Evolutionary conservation across 2,329 filamentous ascomycete genomes (phyloP), one percentile per base, ranked within the genome.

Genomic region (Furcasterigmium sp.): DNA sequence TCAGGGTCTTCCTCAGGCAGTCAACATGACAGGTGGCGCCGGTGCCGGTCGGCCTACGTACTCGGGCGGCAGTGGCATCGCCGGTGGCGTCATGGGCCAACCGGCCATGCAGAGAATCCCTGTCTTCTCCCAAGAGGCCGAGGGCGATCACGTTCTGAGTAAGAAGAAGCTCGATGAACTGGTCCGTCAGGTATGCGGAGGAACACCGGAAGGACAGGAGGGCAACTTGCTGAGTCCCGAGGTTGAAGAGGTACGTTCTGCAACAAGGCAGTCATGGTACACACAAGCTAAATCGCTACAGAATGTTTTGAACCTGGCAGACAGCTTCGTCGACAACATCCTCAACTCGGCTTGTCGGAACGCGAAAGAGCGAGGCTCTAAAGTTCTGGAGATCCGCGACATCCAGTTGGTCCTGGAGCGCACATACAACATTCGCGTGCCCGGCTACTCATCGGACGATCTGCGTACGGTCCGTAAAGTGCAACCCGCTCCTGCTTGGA

Each of bases 151-250:
- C 35, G 86, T 98, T 1, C 73, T 98, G n/a, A 94, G 86, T 69
- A 96, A 96, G 78, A 94, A 95, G 70, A 97, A 95, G 69, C 76
- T 98, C 32, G 91, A 98, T 58, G 91, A 96, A 61, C 76, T 98
- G 29, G 91, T 97, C 8, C 82, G 91, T 40, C 91, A 97, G 65
- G 90, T 97, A 46, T 95, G 89, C 28, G 91, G 91, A 42, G 85
- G 85, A 9, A 83, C 81, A 20, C 78, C 80, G 1, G 84, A 87
- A 48, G 73, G 78, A n/a, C 76, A 80, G 38, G 85, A 87, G 51
- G 82, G 82, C 47, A 88, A 91, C 59, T 78, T 84, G 29, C 69
- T 97, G 51, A 88, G 88, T 21, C 88, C 93, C 1, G 93, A 97
- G 54, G 91, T 95, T 39, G 93, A 98, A 78, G 91, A 97, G 76